Base-by-base conservation (phyloP, 306 rosid species). In the Cucurbita moschata region DNA sequence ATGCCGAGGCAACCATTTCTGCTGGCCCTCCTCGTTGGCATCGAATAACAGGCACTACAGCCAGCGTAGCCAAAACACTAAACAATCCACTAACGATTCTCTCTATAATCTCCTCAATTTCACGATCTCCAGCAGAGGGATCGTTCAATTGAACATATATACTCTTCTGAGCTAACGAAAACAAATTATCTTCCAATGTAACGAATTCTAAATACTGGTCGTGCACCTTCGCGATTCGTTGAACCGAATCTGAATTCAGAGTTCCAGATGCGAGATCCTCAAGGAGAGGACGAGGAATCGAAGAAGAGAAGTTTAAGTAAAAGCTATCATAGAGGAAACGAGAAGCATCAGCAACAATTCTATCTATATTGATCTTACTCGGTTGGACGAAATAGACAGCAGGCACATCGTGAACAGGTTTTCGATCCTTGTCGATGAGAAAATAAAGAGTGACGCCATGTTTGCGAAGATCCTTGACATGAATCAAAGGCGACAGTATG, bases 171-270 rank as follows among this genome's bases (percentile, higher is more conserved):
- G 91, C 90, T 82, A 94, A 81, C 2, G 99, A 91, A 72, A 94
- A 94, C 51, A 94, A 75, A 62, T 89, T 86, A 71, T 94, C 97
- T 58, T 94, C 99, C 10, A 94, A 76, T 0, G 97, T 90, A 16
- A 91, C 96, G 76, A 90, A 94, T 83, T 94, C 97, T 75, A 91
- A 81, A 74, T 94, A 94, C 85, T 94, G 99, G 79, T 94, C 99
- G 49, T 94, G 99, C 62, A 94, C 96, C 86, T 89, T 94, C 0
- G 92, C 85, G 65, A 94, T 85, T 3, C 95, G 83, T 2, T 75
- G 73, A 68, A 84, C 86, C 0, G 97, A 94, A 85, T 94, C 97
- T 0, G 97, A 87, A 40, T 63, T 80, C 76, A 94, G 63, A 16
- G 97, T 86, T 62, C 89, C 96, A 6, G 95, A 80, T 11, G 99